Evolutionary conservation across 1,284 basidiomycete species (phyloP), one percentile per base, ranked within the genome.

Genomic region (Ustilago trichophora): DNA sequence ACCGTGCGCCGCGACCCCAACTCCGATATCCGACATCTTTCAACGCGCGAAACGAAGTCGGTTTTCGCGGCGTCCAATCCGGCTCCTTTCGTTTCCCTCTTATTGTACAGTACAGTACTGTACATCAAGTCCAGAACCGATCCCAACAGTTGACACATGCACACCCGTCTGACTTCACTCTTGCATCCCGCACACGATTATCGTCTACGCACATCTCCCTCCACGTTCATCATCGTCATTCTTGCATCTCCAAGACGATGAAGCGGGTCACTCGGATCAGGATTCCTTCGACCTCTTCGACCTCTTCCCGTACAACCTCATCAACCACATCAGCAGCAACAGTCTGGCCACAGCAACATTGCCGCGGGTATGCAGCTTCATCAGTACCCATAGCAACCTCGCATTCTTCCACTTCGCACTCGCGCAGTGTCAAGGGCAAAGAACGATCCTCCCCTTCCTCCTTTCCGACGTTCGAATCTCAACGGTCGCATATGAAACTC

Each of bases 381-480:
- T 58, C 55, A 11, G n/a, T 43, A 9, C 31, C 55, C 11, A 24
- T 35, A 4, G 12, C 48, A 5, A 12, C 22, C 12, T 32, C 34
- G 35, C 54, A 41, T 43, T 25, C 42, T 4, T 16, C 18, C 6
- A 16, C 38, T 33, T 22, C n/a, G 18, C 16, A 12, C 25, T 49
- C 48, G n/a, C n/a, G n/a, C n/a, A n/a, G n/a, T 22, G 9, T 18
- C 19, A 58, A 59, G 27, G 56, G 56, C 50, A 59, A 53, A 21
- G 45, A 43, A 19, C 49, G 49, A 10, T 21, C 22, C 15, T 35
- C 35, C 5, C 29, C 54, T 9, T 16, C 35, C 2, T 21, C 22
- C 15, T 35, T 37, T 7, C 29, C 54, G 15, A 22, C 35, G 4
- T 24, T 44, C 25, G 51, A 38, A 19, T 22, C 40, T 5, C 26